Conservation (phyloP, 306 rosid species). For the Hippophae rhamnoides region DNA sequence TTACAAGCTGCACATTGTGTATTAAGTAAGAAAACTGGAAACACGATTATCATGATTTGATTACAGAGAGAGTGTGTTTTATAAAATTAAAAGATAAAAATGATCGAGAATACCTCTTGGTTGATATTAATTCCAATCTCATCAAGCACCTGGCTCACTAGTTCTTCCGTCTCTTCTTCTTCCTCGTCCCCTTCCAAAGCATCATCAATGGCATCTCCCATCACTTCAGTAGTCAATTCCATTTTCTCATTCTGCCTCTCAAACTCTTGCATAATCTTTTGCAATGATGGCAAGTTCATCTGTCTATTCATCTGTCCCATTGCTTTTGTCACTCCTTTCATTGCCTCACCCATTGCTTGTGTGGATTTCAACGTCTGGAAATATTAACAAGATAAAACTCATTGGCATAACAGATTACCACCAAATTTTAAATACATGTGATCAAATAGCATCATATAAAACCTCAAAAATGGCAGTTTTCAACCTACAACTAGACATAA, state of each 20-base stretch:
- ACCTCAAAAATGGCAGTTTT: background rate
- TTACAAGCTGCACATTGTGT: conserved; percentile 56
- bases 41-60: background rate
- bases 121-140: conserved; percentile 80
- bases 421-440: background rate
- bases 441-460: background rate
- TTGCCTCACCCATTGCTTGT: conserved; percentile 97
- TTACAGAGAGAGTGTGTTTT: background rate
- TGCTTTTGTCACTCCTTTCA: conserved; percentile 98
- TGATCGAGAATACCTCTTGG: conserved; percentile 57
- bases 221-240: conserved; percentile 75
- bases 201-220: conserved; percentile 95
- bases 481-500: too few relatives aligned
- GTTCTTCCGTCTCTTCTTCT: conserved; percentile 89
- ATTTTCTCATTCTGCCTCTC: conserved; percentile 89
- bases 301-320: conserved; percentile 98
- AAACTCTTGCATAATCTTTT: conserved; percentile 91
- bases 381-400: conserved; percentile 2
- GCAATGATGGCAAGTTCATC: conserved; percentile 91
- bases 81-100: background rate
- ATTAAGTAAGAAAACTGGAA: conserved; percentile 18
- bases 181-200: conserved; percentile 97
- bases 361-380: conserved; percentile 82
- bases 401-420: background rate
- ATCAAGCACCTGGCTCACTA: conserved; percentile 88